Evolutionary conservation across 2,329 filamentous ascomycete genomes (phyloP), one percentile per base, ranked within the genome.

Genomic region (Emergomyces orientalis): DNA sequence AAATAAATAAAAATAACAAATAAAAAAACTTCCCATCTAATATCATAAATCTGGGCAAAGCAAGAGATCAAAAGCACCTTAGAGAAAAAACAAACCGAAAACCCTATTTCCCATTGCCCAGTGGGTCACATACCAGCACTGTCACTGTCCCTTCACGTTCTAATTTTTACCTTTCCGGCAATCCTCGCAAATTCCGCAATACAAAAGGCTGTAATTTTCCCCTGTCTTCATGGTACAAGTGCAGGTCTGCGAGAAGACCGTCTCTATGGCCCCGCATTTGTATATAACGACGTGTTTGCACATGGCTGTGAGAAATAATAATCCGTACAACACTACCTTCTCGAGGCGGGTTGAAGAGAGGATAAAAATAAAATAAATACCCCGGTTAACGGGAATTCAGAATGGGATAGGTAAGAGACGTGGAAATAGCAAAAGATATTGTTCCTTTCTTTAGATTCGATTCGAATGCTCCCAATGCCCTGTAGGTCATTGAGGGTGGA

Each of bases 101-200:
- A 7, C 41, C 19, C 8, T 6, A 55, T 37, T 22, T 34, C 25
- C 41, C 41, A 9, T 34, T 25, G 19, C 11, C 25, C 8, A 34
- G 3, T 13, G n/a, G 25, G 30, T 14, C 54, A n/a, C 13, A 19
- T 30, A 9, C 3, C 32, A 30, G 9, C 19, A 30, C 11, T 17
- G 13, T 34, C 59, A 5, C 14, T 14, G 8, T 41, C 8, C 22
- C 39, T 25, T 55, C n/a, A 30, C 34, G 8, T 14, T 32, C 14
- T 41, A 49, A 8, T 4, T 6, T 56, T 34, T 22, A 37, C 52
- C 7, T 13, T 13, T 41, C n/a, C 7, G 37, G 59, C 67, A 68
- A 32, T 64, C 63, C 22, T 54, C 54, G 55, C 67, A 68, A 51
- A 68, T 63, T 19, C 67, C 67, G 58, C 67, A 68, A 43, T 65